Evolutionary conservation across 2,329 filamentous ascomycete genomes (phyloP).

Genomic region (Penicillium corylophilum): DNA sequence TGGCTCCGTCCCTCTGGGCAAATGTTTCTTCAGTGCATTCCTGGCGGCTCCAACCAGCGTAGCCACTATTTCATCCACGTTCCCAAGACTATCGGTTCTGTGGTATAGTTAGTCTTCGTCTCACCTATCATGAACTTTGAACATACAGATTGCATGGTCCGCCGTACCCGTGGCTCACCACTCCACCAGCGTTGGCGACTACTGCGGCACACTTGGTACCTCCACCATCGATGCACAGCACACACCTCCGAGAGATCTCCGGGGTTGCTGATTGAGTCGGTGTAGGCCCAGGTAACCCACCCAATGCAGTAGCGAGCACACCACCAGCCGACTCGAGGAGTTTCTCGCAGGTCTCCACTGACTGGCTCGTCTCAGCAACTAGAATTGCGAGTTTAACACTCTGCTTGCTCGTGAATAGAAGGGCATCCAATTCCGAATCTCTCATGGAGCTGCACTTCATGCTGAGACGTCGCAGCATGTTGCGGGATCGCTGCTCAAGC

Average conservation of each 20-base stretch:
- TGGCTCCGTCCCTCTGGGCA: not conserved
- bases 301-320: slow-evolving; percentile 24
- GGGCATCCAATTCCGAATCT: slow-evolving; percentile 28
- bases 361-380: slow-evolving; percentile 23
- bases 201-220: slow-evolving; percentile 46
- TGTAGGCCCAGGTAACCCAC: slow-evolving; percentile 5
- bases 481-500: slow-evolving; percentile 36
- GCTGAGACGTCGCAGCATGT: slow-evolving; percentile 33
- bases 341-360: slow-evolving; percentile 24
- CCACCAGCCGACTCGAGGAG: slow-evolving; percentile 24
- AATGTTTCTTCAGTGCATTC: slow-evolving; percentile 12
- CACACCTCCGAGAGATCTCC: not conserved
- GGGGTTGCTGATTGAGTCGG: not conserved
- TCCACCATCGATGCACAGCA: slow-evolving; percentile 46
- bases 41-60: slow-evolving; percentile 24
- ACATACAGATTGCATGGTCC: slow-evolving; percentile 45
- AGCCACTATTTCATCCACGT: slow-evolving; percentile 26
- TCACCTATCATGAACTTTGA: no score
- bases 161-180: slow-evolving; percentile 29
- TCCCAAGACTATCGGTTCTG: slow-evolving; percentile 19
- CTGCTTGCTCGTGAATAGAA: slow-evolving; percentile 27
- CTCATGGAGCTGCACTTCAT: slow-evolving; percentile 14
- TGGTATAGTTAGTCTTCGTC: not conserved
- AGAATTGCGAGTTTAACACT: slow-evolving; percentile 39
- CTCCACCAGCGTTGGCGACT: slow-evolving; percentile 27